Evolutionary conservation across 1,284 basidiomycete species (phyloP).

Genomic region (Acaromyces ingoldii): DNA sequence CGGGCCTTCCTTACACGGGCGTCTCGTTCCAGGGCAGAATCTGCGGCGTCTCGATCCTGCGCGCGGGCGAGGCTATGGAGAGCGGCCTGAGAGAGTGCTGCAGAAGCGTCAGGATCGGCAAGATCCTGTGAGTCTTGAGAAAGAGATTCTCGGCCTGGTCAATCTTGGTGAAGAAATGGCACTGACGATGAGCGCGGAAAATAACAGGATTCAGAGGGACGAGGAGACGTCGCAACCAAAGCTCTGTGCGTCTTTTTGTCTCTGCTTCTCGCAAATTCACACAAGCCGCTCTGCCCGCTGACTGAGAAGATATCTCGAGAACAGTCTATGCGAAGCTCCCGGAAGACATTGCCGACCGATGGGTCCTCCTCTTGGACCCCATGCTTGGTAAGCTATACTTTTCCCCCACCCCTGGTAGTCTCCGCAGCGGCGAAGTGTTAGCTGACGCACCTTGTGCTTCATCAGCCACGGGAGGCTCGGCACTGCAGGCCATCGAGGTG

Average conservation of each 20-base stretch:
- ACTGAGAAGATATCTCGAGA: not conserved
- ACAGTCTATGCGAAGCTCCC: slow-evolving; percentile 69
- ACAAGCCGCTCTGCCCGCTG: not conserved
- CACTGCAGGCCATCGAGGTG: slow-evolving; percentile 94
- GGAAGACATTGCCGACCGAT: slow-evolving; percentile 82
- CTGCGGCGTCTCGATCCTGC: slow-evolving; percentile 48
- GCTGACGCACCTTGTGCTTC: not conserved
- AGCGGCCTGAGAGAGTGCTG: slow-evolving; percentile 84
- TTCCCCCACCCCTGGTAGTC: too few relatives aligned
- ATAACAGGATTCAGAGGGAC: slow-evolving; percentile 66
- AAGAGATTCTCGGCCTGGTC: not conserved
- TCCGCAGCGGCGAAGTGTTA: too few relatives aligned
- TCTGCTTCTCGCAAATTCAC: not conserved
- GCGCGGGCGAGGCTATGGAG: slow-evolving; percentile 55
- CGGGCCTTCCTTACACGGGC: slow-evolving; percentile 64
- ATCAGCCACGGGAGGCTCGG: slow-evolving; percentile 81
- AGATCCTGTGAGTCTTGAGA: slow-evolving; percentile 53
- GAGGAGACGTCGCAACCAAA: slow-evolving; percentile 48
- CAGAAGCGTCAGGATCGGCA: slow-evolving; percentile 50
- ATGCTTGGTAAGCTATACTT: slow-evolving; percentile 65
- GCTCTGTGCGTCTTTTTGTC: slow-evolving; percentile 22
- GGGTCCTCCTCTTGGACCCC: slow-evolving; percentile 89
- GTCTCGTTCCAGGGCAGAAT: slow-evolving; percentile 44
- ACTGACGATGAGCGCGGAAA: not conserved
- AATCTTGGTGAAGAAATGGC: not conserved